Evolutionary conservation across 1,139 yeast species (phyloP).

Genomic region (Meyerozyma guilliermondii): DNA sequence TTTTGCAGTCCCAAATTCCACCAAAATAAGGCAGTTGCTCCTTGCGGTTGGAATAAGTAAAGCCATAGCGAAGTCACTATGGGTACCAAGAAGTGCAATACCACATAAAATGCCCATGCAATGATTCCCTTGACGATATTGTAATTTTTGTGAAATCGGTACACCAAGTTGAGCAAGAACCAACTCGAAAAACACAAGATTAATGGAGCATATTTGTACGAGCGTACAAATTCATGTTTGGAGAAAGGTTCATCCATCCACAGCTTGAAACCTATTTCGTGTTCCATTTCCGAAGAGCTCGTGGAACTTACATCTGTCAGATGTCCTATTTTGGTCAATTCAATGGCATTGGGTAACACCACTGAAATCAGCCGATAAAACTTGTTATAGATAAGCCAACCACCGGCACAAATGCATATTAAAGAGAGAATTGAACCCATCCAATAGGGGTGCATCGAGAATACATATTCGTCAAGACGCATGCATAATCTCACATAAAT

Average conservation of each 20-base stretch:
- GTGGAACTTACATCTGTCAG: background rate
- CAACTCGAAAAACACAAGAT: background rate
- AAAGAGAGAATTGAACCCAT: background rate
- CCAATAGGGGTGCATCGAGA: background rate
- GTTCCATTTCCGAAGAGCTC: background rate
- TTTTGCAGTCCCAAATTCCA: conserved; percentile 12
- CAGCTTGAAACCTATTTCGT: background rate
- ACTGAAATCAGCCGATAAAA: background rate
- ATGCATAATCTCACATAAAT: background rate
- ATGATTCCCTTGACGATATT: conserved; percentile 8
- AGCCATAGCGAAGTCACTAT: conserved; percentile 11
- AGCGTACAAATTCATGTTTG: background rate
- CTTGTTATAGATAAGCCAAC: background rate
- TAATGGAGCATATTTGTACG: background rate
- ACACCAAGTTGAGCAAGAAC: conserved; percentile 1
- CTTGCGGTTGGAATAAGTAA: conserved; percentile 13
- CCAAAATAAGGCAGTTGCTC: conserved; percentile 10
- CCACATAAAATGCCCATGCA: conserved; percentile 13
- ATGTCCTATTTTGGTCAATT: background rate
- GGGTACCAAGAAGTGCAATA: conserved; percentile 12
- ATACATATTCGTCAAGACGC: conserved; percentile 1
- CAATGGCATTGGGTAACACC: background rate
- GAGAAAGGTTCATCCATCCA: background rate
- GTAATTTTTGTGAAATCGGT: background rate
- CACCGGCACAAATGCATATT: background rate